phyloP scores from a whole-genome alignment of 179 eudicot species.

The Amaranthus tricolor region DNA sequence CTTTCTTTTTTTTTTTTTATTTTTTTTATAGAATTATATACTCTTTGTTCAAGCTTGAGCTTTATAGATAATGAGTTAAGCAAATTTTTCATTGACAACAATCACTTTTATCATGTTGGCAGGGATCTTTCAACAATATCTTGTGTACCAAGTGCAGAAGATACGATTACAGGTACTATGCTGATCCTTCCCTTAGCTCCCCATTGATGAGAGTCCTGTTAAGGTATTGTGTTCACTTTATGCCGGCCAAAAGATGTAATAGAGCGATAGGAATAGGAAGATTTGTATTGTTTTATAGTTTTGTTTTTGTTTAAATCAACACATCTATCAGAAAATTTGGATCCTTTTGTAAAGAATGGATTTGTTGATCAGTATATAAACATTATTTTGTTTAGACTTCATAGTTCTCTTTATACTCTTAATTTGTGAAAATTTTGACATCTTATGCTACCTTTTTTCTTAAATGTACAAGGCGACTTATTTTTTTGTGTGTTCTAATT shows the following conservation, averaged over 20 bases:
- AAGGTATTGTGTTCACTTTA: not conserved
- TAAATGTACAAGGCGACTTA: not conserved
- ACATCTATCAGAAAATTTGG: constrained; percentile 1
- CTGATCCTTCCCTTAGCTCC: not conserved
- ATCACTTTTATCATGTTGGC: constrained; percentile 22
- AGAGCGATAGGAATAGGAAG: too few species aligned
- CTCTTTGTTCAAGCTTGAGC: constrained; percentile 5
- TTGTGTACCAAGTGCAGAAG: constrained; percentile 91
- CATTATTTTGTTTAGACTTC: not conserved
- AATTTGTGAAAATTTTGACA: not conserved
- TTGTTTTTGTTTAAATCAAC: not conserved
- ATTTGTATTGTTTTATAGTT: not conserved
- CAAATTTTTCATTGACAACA: not conserved
- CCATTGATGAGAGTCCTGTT: not conserved
- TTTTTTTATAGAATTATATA: too few species aligned
- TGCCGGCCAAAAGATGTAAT: not conserved
- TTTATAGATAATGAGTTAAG: not conserved
- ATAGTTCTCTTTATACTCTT: not conserved
- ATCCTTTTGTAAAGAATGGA: not conserved
- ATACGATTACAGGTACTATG: constrained; percentile 78
- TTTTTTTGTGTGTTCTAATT: constrained; percentile 3
- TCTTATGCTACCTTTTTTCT: not conserved
- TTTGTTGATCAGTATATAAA: not conserved
- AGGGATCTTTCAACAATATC: constrained; percentile 94
- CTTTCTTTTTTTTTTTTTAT: not conserved